A percentile compares a stretch with the other conserved stretches of the same genome.
phyloP scores from a whole-genome alignment of 345 rosid genomes.

The Nephelium lappaceum region DNA sequence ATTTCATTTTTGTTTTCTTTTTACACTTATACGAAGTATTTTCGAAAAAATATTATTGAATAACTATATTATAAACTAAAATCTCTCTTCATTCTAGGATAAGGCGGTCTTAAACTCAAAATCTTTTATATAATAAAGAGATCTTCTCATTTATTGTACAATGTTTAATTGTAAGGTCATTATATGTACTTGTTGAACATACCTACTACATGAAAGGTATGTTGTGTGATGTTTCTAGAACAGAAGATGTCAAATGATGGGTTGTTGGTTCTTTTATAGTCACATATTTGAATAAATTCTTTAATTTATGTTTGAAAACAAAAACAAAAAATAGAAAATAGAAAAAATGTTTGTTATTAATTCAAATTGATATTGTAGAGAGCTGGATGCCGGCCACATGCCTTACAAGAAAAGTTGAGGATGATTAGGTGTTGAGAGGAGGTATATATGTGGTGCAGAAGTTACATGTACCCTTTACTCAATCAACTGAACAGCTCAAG shows the following conservation, averaged over 20 bases:
- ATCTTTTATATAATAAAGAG: too few relatives aligned
- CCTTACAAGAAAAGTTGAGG: slow-evolving; percentile 18
- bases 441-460: slow-evolving; percentile 20
- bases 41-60: too few relatives aligned
- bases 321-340: too few relatives aligned
- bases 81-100: too few relatives aligned
- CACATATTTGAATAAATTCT: background rate
- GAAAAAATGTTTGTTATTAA: too few relatives aligned
- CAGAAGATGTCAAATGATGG: background rate
- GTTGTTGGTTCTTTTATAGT: background rate
- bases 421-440: background rate
- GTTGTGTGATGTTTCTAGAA: background rate
- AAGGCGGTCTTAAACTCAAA: too few relatives aligned
- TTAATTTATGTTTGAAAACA: too few relatives aligned
- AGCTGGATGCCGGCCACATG: background rate
- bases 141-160: too few relatives aligned
- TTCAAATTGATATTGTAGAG: background rate
- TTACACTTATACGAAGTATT: too few relatives aligned
- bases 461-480: slow-evolving; percentile 19
- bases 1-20: background rate
- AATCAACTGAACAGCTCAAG: background rate
- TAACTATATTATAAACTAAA: too few relatives aligned
- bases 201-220: background rate
- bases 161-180: too few relatives aligned
- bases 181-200: too few relatives aligned